phyloP scores from a whole-genome alignment of 2,329 filamentous ascomycete species.

The Neopestalotiopsis sp. region DNA sequence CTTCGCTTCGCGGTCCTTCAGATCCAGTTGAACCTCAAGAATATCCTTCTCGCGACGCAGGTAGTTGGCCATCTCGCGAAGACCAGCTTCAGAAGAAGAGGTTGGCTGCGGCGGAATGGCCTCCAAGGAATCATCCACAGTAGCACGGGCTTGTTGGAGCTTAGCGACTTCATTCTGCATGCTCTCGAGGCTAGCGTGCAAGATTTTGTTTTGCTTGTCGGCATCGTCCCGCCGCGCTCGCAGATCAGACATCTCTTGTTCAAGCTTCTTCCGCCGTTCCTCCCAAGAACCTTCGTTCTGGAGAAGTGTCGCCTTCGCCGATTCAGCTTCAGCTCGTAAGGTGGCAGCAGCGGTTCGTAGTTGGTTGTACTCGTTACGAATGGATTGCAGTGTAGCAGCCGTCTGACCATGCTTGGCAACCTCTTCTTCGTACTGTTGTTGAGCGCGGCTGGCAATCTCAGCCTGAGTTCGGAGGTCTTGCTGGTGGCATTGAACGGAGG shows the following conservation, averaged over 20 bases:
- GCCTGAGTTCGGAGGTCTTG: conserved; percentile 93
- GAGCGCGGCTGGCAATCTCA: conserved; percentile 89
- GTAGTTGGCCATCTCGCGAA: conserved; percentile 91
- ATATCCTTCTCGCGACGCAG: conserved; percentile 97
- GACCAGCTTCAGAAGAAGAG: conserved; percentile 71
- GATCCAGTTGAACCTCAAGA: conserved; percentile 91
- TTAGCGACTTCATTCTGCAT: conserved; percentile 80
- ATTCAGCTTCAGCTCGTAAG: conserved; percentile 82
- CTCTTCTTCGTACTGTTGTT: conserved; percentile 94
- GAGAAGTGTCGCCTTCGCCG: conserved; percentile 76
- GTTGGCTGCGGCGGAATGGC: conserved; percentile 56
- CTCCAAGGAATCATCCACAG: conserved; percentile 58
- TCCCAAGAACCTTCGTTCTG: conserved; percentile 90
- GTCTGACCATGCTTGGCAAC: conserved; percentile 94
- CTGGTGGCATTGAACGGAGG: conserved; percentile 83
- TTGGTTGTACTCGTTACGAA: conserved; percentile 82
- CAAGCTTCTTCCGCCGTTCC: conserved; percentile 79
- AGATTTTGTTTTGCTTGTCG: conserved; percentile 85
- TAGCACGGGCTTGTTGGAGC: conserved; percentile 76
- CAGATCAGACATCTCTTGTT: conserved; percentile 82
- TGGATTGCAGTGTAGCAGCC: conserved; percentile 79
- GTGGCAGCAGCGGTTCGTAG: conserved; percentile 80
- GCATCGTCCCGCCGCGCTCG: conserved; percentile 82
- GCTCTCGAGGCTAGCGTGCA: conserved; percentile 87
- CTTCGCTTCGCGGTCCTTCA: conserved; percentile 87